Evolutionary conservation across 345 rosid species (phyloP).

Genomic region (Hirschfeldia incana): DNA sequence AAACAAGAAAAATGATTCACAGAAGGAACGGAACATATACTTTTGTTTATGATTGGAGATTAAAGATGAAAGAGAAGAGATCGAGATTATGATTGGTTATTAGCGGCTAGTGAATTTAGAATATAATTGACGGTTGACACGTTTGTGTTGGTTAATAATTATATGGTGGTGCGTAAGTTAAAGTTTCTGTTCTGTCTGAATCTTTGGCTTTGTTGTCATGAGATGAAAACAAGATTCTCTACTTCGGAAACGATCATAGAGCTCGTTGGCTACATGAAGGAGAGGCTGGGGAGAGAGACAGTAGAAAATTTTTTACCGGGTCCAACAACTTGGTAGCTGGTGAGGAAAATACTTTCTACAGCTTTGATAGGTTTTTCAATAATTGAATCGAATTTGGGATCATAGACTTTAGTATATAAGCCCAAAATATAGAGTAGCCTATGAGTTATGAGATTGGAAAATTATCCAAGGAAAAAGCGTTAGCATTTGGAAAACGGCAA

Average conservation of each 20-base stretch:
- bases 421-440: not conserved
- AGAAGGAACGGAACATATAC: not conserved
- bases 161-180: slow-evolving; percentile 27
- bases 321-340: not conserved
- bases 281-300: not conserved
- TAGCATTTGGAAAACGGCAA: not conserved
- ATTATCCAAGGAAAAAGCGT: not conserved
- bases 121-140: slow-evolving; percentile 16
- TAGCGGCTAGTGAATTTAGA: slow-evolving; percentile 27
- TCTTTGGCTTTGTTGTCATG: slow-evolving; percentile 15
- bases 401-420: not conserved
- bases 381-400: not conserved
- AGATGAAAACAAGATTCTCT: not conserved
- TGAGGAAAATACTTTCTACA: not conserved
- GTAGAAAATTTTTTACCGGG: not conserved
- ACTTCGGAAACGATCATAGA: not conserved
- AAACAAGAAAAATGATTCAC: not conserved
- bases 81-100: slow-evolving; percentile 24
- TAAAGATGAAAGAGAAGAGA: not conserved
- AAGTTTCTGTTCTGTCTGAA: not conserved
- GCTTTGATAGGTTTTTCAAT: not conserved
- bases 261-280: not conserved
- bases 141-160: not conserved
- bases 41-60: not conserved
- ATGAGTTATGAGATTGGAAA: not conserved